Evolutionary conservation across 1,139 yeast species (phyloP).

Genomic region (Magnusiomyces clavatus): DNA sequence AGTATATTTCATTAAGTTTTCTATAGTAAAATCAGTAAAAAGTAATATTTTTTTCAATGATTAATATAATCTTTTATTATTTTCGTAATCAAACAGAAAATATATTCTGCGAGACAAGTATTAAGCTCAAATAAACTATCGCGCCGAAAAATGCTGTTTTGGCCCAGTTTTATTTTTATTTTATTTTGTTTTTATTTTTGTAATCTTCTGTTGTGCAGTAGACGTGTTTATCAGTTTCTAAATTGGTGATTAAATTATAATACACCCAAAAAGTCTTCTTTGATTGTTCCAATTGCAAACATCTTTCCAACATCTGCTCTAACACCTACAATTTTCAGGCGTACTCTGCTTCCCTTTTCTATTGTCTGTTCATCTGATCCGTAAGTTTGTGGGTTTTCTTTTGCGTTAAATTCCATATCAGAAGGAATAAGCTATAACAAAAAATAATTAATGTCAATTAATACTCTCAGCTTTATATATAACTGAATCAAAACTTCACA

Average conservation of each 20-base stretch:
- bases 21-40: too few species aligned
- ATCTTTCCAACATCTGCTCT: slow-evolving; percentile 96
- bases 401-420: slow-evolving; percentile 89
- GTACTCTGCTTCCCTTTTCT: slow-evolving; percentile 86
- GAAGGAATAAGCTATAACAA: slow-evolving; percentile 60
- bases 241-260: slow-evolving; percentile 27
- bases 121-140: too few species aligned
- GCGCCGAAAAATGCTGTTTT: too few species aligned
- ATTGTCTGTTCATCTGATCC: slow-evolving; percentile 92
- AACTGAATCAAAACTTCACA: not conserved
- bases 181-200: not conserved
- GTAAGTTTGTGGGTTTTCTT: slow-evolving; percentile 98
- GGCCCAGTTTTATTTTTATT: too few species aligned
- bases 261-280: slow-evolving; percentile 94
- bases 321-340: slow-evolving; percentile 95
- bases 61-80: too few species aligned
- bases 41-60: too few species aligned
- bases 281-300: slow-evolving; percentile 94
- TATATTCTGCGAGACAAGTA: too few species aligned
- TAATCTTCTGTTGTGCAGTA: not conserved
- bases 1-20: too few species aligned
- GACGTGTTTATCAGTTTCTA: too few species aligned
- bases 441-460: too few species aligned
- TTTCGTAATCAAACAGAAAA: too few species aligned
- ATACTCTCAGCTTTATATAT: slow-evolving; percentile 6